Evolutionary conservation across 345 rosid genomes (phyloP), one percentile per base, ranked within the genome.

Genomic region (Stellera chamaejasme): DNA sequence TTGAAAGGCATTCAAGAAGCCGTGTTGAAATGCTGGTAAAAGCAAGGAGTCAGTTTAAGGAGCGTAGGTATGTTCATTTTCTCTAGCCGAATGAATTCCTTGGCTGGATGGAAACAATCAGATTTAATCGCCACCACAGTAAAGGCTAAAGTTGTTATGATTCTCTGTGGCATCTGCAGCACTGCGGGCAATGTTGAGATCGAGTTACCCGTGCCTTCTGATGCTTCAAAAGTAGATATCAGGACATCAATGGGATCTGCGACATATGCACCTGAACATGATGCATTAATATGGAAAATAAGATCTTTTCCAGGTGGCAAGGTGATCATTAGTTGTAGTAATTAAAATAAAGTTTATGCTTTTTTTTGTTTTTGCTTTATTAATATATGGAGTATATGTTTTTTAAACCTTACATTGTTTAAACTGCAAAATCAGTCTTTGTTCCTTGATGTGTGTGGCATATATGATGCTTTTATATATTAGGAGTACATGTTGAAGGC

Each of bases 181-280:
- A 82, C 89, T 69, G 88, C 85, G 45, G 79, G 82, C 52, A 82
- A 85, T 65, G 84, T 85, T 54, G 90, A 81, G 77, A 82, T 85
- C 43, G 69, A 74, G 63, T 72, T 80, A 67, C 82, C 82, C 8
- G 90, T 83, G 63, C 88, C 72, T 65, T 66, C 79, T 48, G 96
- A 92, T 79, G 91, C 93, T 69, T 81, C 96, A 27, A 92, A 84
- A 77, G 96, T 95, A 59, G 82, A 79, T 54, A 72, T 88, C 26
- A 79, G 96, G 61, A 92, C 98, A 52, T 86, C 93, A 48, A 83
- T 92, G 83, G 98, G 98, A 23, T 88, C 95, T 63, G 96, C 98
- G 2, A 39, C 95, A 19, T 88, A 83, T 68, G 84, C 80, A 7
- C 91, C 95, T 39, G 95, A 83, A 78, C 75, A 66, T 55, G 95